Conservation (phyloP, 164 flowering plant genomes). For the Vitis labrusca region DNA sequence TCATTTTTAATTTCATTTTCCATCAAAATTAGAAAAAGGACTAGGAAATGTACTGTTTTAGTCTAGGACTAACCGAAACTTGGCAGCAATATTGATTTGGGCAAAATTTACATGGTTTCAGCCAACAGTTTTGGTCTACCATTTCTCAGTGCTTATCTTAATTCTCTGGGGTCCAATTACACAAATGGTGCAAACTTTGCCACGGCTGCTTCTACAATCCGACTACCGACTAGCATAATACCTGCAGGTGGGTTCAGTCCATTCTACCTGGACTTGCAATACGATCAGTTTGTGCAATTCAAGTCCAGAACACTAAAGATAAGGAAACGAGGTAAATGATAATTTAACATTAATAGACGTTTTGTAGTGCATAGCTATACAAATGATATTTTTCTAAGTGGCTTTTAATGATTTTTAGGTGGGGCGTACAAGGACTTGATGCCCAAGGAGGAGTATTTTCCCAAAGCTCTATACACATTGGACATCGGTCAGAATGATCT, state of each 20-base stretch:
- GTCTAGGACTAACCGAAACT: too few relatives aligned
- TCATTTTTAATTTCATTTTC: too few relatives aligned
- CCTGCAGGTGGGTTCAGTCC: constrained; percentile 24
- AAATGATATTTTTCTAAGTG: too few relatives aligned
- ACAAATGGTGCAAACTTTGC: constrained; percentile 33
- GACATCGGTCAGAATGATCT: constrained; percentile 42
- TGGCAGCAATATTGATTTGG: too few relatives aligned
- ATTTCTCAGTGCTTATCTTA: constrained; percentile 24
- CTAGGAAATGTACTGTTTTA: too few relatives aligned
- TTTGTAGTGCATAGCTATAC: too few relatives aligned
- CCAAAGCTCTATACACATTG: constrained; percentile 23
- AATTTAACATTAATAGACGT: background rate
- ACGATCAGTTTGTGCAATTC: constrained; percentile 14
- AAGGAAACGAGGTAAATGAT: constrained; percentile 12
- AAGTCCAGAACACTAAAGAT: constrained; percentile 7
- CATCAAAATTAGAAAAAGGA: too few relatives aligned
- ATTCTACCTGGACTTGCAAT: constrained; percentile 21
- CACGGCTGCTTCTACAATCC: constrained; percentile 20
- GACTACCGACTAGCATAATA: background rate
- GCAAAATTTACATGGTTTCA: background rate
- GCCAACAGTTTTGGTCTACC: constrained; percentile 22
- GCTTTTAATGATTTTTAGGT: constrained; percentile 3
- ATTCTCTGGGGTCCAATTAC: constrained; percentile 27
- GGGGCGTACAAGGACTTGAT: constrained; percentile 10
- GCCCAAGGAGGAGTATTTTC: constrained; percentile 23